Base-by-base conservation (phyloP, 2,329 filamentous ascomycete genomes). In the Chaetomiaceae sp. region DNA sequence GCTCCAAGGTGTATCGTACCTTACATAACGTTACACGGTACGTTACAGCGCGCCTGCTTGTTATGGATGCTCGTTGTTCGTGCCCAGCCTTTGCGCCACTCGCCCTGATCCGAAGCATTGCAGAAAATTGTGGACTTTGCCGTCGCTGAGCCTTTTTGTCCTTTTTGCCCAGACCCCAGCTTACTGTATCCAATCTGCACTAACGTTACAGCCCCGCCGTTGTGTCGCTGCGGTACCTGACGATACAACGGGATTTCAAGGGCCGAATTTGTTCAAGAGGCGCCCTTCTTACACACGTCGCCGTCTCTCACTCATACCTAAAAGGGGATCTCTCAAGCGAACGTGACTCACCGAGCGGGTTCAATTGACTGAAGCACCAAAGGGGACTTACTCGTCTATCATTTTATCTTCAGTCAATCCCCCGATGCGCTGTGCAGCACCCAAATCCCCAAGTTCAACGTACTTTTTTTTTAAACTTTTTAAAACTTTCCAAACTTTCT, bases 331-430 rank as follows among this genome's bases (percentile, higher is more conserved):
- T 41, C 30, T 14, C 14, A 39, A 40, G 21, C 21, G 30, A 23
- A 14, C 27, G 48, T 51, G 48, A 51, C 42, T 51, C 48, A 51
- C 30, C 19, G 5, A 50, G n/a, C n/a, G n/a, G n/a, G 14, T 31
- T 37, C 25, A 23, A 21, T 23, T 34, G 38, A 35, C 33, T 20
- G 8, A 21, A 31, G 23, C 25, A 8, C 19, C 37, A n/a, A n/a
- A n/a, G n/a, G n/a, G n/a, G n/a, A n/a, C n/a, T n/a, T n/a, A n/a
- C n/a, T n/a, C n/a, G n/a, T n/a, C n/a, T n/a, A n/a, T n/a, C n/a
- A n/a, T n/a, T n/a, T n/a, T n/a, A n/a, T n/a, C n/a, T n/a, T n/a
- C n/a, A n/a, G n/a, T n/a, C n/a, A n/a, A n/a, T 14, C 20, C 7
- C 27, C 4, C 21, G 12, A 10, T 21, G 4, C 5, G 21, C 43